phyloP scores from a whole-genome alignment of 495 filamentous ascomycete genomes.

The Podospora sp. region DNA sequence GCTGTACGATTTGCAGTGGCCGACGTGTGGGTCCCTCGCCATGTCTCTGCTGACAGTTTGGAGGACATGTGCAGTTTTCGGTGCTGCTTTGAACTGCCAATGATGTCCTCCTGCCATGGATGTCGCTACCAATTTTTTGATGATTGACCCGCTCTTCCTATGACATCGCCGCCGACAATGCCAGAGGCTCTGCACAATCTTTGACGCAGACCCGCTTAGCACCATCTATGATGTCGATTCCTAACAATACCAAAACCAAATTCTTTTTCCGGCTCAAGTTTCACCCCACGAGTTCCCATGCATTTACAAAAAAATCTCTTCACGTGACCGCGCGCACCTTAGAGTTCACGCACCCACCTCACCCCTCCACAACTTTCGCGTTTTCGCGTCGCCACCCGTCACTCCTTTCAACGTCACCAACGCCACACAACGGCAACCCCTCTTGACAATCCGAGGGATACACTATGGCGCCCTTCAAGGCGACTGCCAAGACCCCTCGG shows the following conservation, averaged over 20 bases:
- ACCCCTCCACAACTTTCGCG: neutral
- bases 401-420: neutral
- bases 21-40: too few species aligned
- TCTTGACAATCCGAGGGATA: neutral
- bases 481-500: constrained; percentile 5
- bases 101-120: too few species aligned
- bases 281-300: too few species aligned
- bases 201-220: neutral
- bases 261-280: too few species aligned
- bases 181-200: neutral
- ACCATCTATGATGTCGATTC: neutral
- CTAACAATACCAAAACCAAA: neutral
- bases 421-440: neutral
- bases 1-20: too few species aligned
- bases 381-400: constrained; percentile 9
- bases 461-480: constrained; percentile 13
- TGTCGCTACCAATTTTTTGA: too few species aligned
- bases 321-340: constrained; percentile 28
- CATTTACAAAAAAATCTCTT: neutral
- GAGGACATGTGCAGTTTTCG: too few species aligned
- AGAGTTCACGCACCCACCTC: neutral
- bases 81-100: too few species aligned
- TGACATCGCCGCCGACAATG: neutral
- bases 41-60: too few species aligned
- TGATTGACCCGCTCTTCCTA: too few species aligned